Conservation (phyloP, 805 yeast species). For the Pichia eremophila region DNA sequence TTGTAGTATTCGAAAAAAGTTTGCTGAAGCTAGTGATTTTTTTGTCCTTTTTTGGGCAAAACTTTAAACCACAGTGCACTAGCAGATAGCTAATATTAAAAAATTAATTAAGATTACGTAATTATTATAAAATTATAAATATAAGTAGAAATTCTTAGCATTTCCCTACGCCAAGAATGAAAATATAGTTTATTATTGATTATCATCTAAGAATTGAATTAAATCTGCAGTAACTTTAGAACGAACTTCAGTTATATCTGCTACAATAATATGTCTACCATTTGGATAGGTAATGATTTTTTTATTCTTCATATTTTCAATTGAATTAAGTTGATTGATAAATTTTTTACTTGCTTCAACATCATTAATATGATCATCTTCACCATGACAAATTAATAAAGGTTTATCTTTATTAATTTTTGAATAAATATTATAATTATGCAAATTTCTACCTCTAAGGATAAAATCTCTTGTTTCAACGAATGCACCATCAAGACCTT, state of each 20-base stretch:
- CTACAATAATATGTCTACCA: constrained; percentile 36
- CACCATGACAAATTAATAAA: constrained; percentile 52
- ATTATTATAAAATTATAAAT: too few species aligned
- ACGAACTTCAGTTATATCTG: constrained; percentile 38
- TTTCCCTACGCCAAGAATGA: too few species aligned
- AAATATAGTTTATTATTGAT: too few species aligned
- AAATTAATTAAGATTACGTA: too few species aligned
- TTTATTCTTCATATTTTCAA: constrained; percentile 23
- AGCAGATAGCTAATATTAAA: too few species aligned
- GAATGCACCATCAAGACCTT: constrained; percentile 45
- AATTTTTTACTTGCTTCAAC: constrained; percentile 37
- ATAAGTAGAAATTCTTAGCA: too few species aligned
- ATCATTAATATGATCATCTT: constrained; percentile 53
- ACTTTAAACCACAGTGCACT: too few species aligned
- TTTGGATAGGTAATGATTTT: constrained; percentile 13
- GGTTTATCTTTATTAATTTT: constrained; percentile 34
- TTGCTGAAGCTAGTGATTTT: too few species aligned
- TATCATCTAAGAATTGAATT: constrained; percentile 28
- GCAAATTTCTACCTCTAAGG: constrained; percentile 47
- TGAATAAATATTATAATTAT: constrained; percentile 28
- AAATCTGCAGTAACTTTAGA: constrained; percentile 26
- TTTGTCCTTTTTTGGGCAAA: too few species aligned
- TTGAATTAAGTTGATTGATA: constrained; percentile 20
- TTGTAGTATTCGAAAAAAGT: too few species aligned
- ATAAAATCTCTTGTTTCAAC: constrained; percentile 52